Base-by-base conservation (phyloP, 2,329 filamentous ascomycete genomes). In the Phialemoniopsis sp. region DNA sequence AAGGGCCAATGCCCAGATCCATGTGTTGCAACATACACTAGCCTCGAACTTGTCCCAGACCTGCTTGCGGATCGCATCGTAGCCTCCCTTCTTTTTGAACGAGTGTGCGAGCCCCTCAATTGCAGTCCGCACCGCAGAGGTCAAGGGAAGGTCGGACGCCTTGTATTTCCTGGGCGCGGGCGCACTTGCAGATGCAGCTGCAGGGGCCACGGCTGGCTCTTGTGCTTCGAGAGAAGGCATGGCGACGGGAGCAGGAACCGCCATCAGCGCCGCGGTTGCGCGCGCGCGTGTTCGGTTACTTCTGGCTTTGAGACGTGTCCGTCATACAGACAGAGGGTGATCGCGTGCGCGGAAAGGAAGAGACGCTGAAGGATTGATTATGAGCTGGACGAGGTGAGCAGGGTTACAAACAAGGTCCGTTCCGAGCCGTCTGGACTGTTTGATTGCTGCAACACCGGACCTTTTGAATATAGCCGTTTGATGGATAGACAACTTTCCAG, bases 81-180 rank as follows among this genome's bases (percentile, higher is more conserved):
- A 93, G 41, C 85, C 85, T 44, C 87, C 87, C 61, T 88, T 89
- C 66, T 90, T 91, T 64, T 90, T 90, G 67, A 90, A 91, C 10
- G 77, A 83, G 55, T 87, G 82, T n/a, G 86, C 78, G 16, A 91
- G 73, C 13, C 73, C 76, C 51, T 90, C 86, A 41, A 91, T 88
- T 2, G 83, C 81, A 2, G 77, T 75, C 47, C 85, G 75, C 38
- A 87, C 87, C n/a, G 80, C 75, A 4, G 82, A 84, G 5, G 85
- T 77, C 15, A 90, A 65, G 2, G 87, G 87, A 14, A 91, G 70
- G 50, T 91, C 87, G 0, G 82, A 83, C 4, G 85, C 78, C 59
- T 88, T 88, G 57, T 84, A 78, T 53, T 80, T 85, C 50, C 63
- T 44, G 8, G 46, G 37, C n/a, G 39, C 43, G 6, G 37, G 21